phyloP scores from a whole-genome alignment of 306 rosid species.

The Fragaria ananassa region DNA sequence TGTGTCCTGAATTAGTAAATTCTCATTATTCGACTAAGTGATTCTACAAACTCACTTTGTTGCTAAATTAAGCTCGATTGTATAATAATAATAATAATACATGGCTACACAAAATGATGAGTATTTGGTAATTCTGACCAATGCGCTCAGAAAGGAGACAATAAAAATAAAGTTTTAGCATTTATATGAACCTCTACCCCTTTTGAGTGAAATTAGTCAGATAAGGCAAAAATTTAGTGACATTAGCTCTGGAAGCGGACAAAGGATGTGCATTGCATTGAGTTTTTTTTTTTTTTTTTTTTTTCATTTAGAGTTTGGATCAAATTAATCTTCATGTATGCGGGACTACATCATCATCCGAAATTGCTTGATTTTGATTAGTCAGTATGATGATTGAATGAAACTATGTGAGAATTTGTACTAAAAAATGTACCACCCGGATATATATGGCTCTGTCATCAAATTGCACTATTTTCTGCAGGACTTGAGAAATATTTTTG shows the following conservation, averaged over 20 bases:
- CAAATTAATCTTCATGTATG: background rate
- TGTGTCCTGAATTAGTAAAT: constrained; percentile 5
- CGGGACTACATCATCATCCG: background rate
- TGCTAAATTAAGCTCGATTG: background rate
- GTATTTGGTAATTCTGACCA: background rate
- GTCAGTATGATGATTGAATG: background rate
- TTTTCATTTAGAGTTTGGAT: background rate
- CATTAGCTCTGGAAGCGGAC: background rate
- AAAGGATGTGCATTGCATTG: background rate
- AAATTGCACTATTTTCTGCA: constrained; percentile 44
- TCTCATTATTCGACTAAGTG: background rate
- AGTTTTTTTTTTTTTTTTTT: background rate
- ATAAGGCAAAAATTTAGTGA: background rate
- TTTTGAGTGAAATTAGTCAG: background rate
- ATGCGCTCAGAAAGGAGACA: background rate
- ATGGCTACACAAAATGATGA: background rate
- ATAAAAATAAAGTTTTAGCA: background rate
- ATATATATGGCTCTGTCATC: constrained; percentile 30
- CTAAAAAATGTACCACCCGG: background rate
- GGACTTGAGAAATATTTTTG: constrained; percentile 54
- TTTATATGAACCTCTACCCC: background rate
- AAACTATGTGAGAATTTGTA: background rate
- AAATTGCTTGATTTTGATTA: background rate
- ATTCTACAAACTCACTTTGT: background rate
- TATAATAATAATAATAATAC: background rate